Conservation (phyloP, 108 stramenopile species). For the Nannochloropsis oceanica region DNA sequence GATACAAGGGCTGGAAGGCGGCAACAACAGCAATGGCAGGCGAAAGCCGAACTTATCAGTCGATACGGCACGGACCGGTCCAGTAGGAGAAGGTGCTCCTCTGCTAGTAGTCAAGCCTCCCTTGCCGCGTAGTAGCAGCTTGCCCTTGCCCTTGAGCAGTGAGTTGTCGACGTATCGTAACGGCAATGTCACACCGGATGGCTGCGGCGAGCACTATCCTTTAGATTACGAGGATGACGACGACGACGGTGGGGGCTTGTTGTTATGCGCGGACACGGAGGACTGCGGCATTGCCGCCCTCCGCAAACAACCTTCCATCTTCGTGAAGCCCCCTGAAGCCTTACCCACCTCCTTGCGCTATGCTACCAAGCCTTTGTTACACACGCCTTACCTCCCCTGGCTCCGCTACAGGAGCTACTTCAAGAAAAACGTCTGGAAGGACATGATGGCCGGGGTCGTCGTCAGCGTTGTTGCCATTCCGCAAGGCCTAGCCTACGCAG, state of each 20-base stretch:
- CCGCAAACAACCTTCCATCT: not conserved
- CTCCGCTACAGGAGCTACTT: not conserved
- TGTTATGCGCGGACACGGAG: not conserved
- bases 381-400: not conserved
- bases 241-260: not conserved
- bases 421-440: not conserved
- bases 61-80: too few species aligned
- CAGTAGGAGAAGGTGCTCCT: not conserved
- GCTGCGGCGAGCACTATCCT: not conserved
- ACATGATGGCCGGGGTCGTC: slow-evolving; percentile 46
- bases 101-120: not conserved
- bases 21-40: too few species aligned
- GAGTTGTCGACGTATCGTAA: not conserved
- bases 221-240: not conserved
- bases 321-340: not conserved
- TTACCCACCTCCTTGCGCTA: not conserved
- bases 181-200: not conserved
- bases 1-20: too few species aligned
- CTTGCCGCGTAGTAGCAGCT: not conserved
- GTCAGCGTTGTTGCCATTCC: slow-evolving; percentile 67
- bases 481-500: slow-evolving; percentile 61
- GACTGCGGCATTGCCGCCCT: not conserved
- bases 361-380: not conserved
- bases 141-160: not conserved
- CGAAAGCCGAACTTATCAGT: too few species aligned